Evolutionary conservation across 495 filamentous ascomycete species (phyloP).

Genomic region (Endocarpon pusillum): DNA sequence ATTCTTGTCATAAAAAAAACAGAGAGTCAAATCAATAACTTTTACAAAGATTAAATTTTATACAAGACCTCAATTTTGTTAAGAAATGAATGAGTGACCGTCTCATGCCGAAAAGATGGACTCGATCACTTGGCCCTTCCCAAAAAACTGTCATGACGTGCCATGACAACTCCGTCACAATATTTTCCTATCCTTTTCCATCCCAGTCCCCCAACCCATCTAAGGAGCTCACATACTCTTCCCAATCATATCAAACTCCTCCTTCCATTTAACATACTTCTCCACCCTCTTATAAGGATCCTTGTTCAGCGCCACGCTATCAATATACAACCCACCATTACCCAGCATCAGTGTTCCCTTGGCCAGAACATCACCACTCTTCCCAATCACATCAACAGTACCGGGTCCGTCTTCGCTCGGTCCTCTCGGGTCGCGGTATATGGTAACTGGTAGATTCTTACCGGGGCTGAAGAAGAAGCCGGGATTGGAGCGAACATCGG

Average conservation of each 20-base stretch:
- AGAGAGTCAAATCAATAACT: no score
- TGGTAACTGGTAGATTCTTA: slow-evolving; percentile 13
- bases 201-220: no score
- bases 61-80: no score
- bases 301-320: slow-evolving; percentile 13
- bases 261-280: slow-evolving; percentile 10
- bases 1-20: no score
- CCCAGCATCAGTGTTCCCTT: slow-evolving; percentile 7
- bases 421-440: slow-evolving; percentile 15
- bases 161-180: no score
- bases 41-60: no score
- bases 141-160: no score
- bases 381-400: slow-evolving; percentile 6
- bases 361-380: slow-evolving; percentile 2
- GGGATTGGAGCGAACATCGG: slow-evolving; percentile 2
- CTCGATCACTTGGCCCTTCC: no score
- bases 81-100: no score
- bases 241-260: slow-evolving; percentile 12
- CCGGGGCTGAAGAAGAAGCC: slow-evolving; percentile 20
- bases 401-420: slow-evolving; percentile 8
- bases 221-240: no score
- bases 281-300: slow-evolving; percentile 12
- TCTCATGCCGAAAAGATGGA: no score
- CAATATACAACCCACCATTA: slow-evolving; percentile 6
- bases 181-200: no score